Percentiles rank a stretch among this genome's conserved stretches.
These are phyloP conservation scores for Fusarium sarcochroum DNA, from an alignment of 2,329 filamentous ascomycete genomes.

Conservation along the genomic window DNA sequence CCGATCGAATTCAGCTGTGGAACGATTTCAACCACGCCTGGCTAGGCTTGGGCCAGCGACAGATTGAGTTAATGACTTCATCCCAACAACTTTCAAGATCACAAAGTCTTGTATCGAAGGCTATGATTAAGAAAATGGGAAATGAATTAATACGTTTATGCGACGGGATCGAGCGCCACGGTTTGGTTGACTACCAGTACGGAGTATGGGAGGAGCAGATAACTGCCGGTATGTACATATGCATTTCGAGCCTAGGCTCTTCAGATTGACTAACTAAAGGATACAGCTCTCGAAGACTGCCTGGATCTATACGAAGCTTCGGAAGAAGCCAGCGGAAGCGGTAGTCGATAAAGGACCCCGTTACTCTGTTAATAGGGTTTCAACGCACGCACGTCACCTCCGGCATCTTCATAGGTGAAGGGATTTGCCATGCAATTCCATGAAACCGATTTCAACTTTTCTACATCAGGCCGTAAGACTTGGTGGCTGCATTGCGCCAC, in stretches of 20 bases:
- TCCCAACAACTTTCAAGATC: constrained; percentile 69
- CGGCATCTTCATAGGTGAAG: not conserved
- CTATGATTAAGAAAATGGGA: constrained; percentile 82
- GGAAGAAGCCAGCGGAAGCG: constrained; percentile 53
- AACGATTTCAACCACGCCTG: constrained; percentile 95
- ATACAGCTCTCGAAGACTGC: constrained; percentile 56
- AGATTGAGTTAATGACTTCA: constrained; percentile 80
- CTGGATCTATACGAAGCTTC: constrained; percentile 62
- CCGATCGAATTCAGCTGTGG: constrained; percentile 88
- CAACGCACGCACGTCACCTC: not conserved
- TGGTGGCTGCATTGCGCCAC: constrained; percentile 24
- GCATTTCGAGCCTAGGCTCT: constrained; percentile 3
- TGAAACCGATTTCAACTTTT: constrained; percentile 15
- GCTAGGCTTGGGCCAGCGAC: constrained; percentile 85
- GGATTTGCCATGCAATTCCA: not conserved
- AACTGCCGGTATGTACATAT: constrained; percentile 75
- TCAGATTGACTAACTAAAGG: constrained; percentile 25
- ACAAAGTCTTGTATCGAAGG: constrained; percentile 76
- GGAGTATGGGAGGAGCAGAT: constrained; percentile 97
- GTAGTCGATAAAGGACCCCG: constrained; percentile 39
- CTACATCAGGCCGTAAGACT: constrained; percentile 23
- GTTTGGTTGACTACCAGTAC: constrained; percentile 97
- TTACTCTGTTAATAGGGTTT: not conserved
- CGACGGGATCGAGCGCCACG: constrained; percentile 88
- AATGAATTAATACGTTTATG: constrained; percentile 86